Percentiles rank a stretch among this genome's conserved stretches.
phyloP scores from a whole-genome alignment of 2,329 filamentous ascomycete species.

The Paraphaeosphaeria sporulosa region DNA sequence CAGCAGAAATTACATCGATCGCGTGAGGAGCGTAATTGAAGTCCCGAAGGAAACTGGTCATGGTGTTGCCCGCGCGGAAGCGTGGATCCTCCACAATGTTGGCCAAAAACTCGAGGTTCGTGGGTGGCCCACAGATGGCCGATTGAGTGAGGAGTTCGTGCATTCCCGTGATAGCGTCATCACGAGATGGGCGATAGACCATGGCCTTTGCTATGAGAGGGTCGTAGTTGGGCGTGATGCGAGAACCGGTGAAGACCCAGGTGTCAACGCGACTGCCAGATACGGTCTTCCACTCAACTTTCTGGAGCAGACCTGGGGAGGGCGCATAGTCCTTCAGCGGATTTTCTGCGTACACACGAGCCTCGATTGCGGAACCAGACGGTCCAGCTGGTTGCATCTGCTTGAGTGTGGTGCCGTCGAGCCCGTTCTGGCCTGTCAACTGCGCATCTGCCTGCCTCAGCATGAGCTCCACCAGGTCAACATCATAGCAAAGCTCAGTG shows the following conservation, averaged over 20 bases:
- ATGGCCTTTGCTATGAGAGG: constrained; percentile 67
- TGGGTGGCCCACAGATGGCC: constrained; percentile 61
- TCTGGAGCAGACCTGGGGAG: constrained; percentile 65
- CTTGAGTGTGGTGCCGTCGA: constrained; percentile 52
- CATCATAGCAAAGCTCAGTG: constrained; percentile 63
- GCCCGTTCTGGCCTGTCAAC: constrained; percentile 54
- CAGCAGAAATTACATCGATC: constrained; percentile 64
- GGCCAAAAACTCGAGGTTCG: constrained; percentile 65
- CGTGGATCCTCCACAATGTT: constrained; percentile 56
- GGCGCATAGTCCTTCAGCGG: constrained; percentile 67
- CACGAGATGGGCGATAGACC: constrained; percentile 55
- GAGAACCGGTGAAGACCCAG: constrained; percentile 67
- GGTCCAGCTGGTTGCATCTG: constrained; percentile 54
- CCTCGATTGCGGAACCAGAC: constrained; percentile 61
- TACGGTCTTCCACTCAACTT: constrained; percentile 62
- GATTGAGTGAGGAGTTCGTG: constrained; percentile 54
- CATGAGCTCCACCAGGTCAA: constrained; percentile 65
- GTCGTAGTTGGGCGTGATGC: constrained; percentile 65
- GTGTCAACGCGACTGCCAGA: constrained; percentile 66
- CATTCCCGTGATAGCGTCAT: constrained; percentile 56
- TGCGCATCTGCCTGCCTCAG: constrained; percentile 62
- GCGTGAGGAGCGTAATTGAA: constrained; percentile 61
- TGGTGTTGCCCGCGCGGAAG: constrained; percentile 60
- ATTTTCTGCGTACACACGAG: constrained; percentile 65
- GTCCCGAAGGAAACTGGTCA: constrained; percentile 63